phyloP scores from a whole-genome alignment of 768 basidiomycete species.

The Hemileccinum impolitum region DNA sequence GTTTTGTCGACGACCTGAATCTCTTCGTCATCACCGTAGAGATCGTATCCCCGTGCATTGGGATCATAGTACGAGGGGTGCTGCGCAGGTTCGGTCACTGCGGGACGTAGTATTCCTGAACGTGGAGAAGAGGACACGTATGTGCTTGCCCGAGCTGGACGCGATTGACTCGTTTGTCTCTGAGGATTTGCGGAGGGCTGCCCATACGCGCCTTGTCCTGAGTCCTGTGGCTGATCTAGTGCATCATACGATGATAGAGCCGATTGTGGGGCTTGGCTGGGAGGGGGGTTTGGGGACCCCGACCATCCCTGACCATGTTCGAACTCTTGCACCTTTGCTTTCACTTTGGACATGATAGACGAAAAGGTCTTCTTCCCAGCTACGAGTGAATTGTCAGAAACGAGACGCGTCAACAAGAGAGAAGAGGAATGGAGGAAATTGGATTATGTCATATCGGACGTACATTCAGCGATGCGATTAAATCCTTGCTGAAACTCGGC shows the following conservation, averaged over 20 bases:
- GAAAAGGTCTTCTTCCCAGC: conserved; percentile 80
- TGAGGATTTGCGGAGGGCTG: conserved; percentile 3
- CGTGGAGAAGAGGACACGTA: conserved; percentile 12
- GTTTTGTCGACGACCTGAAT: conserved; percentile 11
- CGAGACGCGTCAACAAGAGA: background rate
- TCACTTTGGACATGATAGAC: conserved; percentile 69
- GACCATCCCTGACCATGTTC: conserved; percentile 44
- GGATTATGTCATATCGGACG: conserved; percentile 22
- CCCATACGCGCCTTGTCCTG: conserved; percentile 1
- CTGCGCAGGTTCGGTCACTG: conserved; percentile 3
- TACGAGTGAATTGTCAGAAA: conserved; percentile 21
- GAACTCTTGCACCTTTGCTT: conserved; percentile 79
- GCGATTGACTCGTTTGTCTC: conserved; percentile 8
- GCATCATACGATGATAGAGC: background rate
- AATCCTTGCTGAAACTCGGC: conserved; percentile 73
- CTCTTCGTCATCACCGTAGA: conserved; percentile 18
- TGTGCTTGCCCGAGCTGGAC: background rate
- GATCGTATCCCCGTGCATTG: conserved; percentile 29
- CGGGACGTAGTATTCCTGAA: conserved; percentile 5
- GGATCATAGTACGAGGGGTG: conserved; percentile 36
- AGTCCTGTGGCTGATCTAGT: background rate
- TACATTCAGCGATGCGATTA: conserved; percentile 75
- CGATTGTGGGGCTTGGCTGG: background rate
- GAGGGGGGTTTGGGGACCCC: conserved; percentile 9
- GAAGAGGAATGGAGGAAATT: no score